A percentile compares a stretch with the other conserved stretches of the same genome.
phyloP scores from a whole-genome alignment of 306 rosid genomes.

The Vigna angularis region DNA sequence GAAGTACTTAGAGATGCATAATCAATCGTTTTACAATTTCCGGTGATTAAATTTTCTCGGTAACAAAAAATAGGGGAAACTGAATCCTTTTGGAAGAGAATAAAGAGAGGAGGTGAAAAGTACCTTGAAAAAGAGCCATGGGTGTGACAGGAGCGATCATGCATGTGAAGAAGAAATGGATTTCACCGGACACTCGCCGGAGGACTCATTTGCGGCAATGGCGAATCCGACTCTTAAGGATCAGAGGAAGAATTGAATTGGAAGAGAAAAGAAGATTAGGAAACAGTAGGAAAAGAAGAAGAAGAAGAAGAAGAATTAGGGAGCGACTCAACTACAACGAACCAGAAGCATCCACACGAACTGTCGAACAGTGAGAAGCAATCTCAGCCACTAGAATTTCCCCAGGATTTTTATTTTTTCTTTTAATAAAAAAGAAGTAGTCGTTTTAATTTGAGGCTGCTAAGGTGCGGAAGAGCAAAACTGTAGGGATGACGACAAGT shows the following conservation, averaged over 20 bases:
- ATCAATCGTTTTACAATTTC: conserved; percentile 1
- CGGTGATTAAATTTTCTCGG: conserved; percentile 52
- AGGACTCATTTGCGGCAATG: conserved; percentile 55
- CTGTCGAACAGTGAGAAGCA: conserved; percentile 46
- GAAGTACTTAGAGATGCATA: background rate
- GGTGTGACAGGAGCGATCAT: conserved; percentile 7
- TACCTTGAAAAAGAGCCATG: conserved; percentile 61
- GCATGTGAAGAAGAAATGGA: conserved; percentile 4
- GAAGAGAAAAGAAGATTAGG: background rate
- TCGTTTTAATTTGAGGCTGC: conserved; percentile 13
- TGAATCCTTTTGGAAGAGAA: background rate
- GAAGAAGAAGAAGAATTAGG: conserved; percentile 9
- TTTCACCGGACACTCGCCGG: conserved; percentile 45
- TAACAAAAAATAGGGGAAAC: conserved; percentile 46
- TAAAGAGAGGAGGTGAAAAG: background rate
- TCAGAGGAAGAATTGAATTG: conserved; percentile 26
- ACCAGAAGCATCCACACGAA: conserved; percentile 4
- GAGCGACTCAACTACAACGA: background rate
- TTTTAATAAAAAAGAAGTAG: conserved; percentile 27
- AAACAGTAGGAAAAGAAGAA: conserved; percentile 4
- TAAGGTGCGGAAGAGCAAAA: background rate
- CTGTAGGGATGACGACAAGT: conserved; percentile 57
- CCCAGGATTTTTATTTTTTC: conserved; percentile 39
- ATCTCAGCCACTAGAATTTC: conserved; percentile 91
- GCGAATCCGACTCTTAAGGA: conserved; percentile 34